Percentiles rank a stretch among this genome's conserved stretches.
Conservation (phyloP, 2,329 filamentous ascomycete genomes). For the Fusarium miscanthi region DNA sequence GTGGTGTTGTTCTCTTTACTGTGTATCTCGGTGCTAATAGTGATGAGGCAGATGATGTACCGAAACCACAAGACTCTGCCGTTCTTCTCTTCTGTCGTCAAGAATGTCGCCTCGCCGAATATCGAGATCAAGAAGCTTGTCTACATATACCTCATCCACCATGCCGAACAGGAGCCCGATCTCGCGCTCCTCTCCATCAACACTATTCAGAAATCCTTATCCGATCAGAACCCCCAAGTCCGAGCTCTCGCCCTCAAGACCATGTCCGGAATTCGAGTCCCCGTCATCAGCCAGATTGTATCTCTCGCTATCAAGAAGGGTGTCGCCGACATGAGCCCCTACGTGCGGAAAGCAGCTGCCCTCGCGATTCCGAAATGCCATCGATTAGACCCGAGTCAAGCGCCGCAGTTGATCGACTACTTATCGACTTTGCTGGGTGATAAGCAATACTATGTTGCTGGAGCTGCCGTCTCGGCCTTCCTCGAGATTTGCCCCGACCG, state of each 20-base stretch:
- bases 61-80: constrained; percentile 85
- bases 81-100: constrained; percentile 98
- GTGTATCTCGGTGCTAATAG: constrained; percentile 7
- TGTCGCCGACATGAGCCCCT: constrained; percentile 90
- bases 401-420: constrained; percentile 87
- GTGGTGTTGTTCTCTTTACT: constrained; percentile 41
- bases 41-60: constrained; percentile 84
- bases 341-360: constrained; percentile 92
- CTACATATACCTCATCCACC: constrained; percentile 96
- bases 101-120: constrained; percentile 94
- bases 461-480: constrained; percentile 90
- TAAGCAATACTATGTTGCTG: constrained; percentile 96
- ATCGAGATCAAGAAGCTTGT: constrained; percentile 98
- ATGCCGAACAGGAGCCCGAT: constrained; percentile 96
- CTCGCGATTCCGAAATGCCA: constrained; percentile 97
- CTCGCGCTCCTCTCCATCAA: constrained; percentile 97
- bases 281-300: constrained; percentile 97
- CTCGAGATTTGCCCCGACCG: constrained; percentile 89
- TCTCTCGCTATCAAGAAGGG: constrained; percentile 96
- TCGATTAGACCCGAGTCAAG: constrained; percentile 84
- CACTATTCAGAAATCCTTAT: constrained; percentile 97
- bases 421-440: constrained; percentile 83
- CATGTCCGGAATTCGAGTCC: constrained; percentile 97
- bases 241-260: constrained; percentile 92
- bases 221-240: constrained; percentile 89